Evolutionary conservation across 2,329 filamentous ascomycete genomes (phyloP).

Genomic region (Aureobasidium musti): DNA sequence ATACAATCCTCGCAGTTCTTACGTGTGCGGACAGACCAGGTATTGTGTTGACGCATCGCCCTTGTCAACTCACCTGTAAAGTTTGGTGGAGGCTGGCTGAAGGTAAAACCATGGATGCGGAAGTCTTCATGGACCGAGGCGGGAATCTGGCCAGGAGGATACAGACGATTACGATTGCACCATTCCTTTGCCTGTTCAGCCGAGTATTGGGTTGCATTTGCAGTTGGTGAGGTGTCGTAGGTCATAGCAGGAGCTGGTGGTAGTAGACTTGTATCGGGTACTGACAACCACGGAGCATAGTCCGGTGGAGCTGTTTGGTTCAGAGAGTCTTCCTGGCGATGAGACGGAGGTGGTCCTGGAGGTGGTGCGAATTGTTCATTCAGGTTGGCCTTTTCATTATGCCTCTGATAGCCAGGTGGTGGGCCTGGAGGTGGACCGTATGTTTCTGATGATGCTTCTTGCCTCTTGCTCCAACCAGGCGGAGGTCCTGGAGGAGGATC

Average conservation of each 20-base stretch:
- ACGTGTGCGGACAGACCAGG: conserved; percentile 46
- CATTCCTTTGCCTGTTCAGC: conserved; percentile 66
- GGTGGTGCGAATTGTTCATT: conserved; percentile 42
- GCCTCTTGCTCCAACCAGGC: conserved; percentile 33
- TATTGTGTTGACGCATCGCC: conserved; percentile 21
- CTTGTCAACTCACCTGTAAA: conserved; percentile 45
- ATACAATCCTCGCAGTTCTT: conserved; percentile 59
- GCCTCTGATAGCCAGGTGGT: conserved; percentile 34
- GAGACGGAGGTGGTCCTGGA: conserved; percentile 42
- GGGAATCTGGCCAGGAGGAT: conserved; percentile 49
- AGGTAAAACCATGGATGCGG: conserved; percentile 43
- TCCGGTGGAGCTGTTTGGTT: conserved; percentile 51
- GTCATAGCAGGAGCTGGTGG: conserved; percentile 71
- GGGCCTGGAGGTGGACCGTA: conserved; percentile 40
- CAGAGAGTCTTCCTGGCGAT: background rate
- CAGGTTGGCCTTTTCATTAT: background rate
- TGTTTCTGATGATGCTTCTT: conserved; percentile 11
- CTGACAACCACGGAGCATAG: conserved; percentile 71
- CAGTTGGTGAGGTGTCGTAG: conserved; percentile 65
- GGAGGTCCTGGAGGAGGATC: conserved; percentile 41
- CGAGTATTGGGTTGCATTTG: conserved; percentile 67
- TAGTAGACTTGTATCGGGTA: conserved; percentile 71
- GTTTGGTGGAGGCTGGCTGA: conserved; percentile 52
- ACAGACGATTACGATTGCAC: conserved; percentile 64
- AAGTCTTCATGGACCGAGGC: conserved; percentile 31